phyloP scores from a whole-genome alignment of 257 asterid genomes.

The Solanum bulbocastanum region DNA sequence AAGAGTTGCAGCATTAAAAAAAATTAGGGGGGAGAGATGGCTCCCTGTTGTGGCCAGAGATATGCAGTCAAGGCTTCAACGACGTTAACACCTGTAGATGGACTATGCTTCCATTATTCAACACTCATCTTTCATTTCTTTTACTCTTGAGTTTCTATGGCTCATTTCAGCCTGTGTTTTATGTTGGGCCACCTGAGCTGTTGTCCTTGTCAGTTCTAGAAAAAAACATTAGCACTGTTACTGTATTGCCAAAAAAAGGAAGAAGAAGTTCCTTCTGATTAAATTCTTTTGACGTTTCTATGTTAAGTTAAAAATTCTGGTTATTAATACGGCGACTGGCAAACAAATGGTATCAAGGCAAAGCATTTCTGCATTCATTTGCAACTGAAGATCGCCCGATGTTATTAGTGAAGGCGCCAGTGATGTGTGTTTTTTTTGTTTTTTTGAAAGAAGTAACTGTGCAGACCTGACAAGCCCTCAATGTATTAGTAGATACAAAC shows the following conservation, averaged over 20 bases:
- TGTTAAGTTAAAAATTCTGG: neutral
- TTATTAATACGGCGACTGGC: neutral
- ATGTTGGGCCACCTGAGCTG: neutral
- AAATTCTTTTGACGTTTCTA: neutral
- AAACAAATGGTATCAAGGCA: neutral
- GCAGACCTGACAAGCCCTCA: neutral
- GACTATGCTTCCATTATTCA: neutral
- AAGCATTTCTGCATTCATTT: neutral
- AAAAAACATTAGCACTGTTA: neutral
- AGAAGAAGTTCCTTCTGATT: neutral
- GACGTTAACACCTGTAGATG: neutral
- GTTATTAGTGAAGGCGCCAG: neutral
- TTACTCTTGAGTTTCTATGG: neutral
- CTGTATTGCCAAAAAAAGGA: neutral
- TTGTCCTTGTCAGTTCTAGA: neutral
- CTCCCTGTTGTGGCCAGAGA: constrained; percentile 60
- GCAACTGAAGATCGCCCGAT: neutral
- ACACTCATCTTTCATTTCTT: neutral
- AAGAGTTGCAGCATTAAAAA: constrained; percentile 54
- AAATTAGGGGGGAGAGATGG: constrained; percentile 78
- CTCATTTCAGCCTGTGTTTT: neutral
- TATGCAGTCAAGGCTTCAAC: constrained; percentile 14
- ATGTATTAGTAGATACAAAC: neutral
- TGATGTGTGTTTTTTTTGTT: neutral
- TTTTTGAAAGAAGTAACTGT: neutral